Percentiles rank a stretch among this genome's conserved stretches.
These are phyloP conservation scores for Aphanomyces invadans DNA, from an alignment of 352 stramenopile species.

Conservation along the genomic window DNA sequence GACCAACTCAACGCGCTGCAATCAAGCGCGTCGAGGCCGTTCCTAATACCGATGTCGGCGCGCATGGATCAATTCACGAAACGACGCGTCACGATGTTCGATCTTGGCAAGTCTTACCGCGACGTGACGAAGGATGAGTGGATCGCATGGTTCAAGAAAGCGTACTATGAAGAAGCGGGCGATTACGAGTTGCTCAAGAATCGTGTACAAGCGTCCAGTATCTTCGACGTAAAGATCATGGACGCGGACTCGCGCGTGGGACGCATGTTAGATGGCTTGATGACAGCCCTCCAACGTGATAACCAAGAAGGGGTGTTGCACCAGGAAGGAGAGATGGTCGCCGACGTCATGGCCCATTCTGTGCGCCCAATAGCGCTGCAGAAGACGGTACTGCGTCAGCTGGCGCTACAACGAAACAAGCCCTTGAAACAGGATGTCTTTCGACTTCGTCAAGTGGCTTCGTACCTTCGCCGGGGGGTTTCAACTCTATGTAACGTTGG, in stretches of 20 bases:
- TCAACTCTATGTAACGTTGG: not conserved
- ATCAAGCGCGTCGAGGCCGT: not conserved
- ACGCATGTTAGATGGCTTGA: constrained; percentile 16
- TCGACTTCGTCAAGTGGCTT: constrained; percentile 10
- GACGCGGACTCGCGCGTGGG: constrained; percentile 12
- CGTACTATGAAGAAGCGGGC: not conserved
- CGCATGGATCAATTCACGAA: constrained; percentile 18
- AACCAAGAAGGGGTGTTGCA: constrained; percentile 13
- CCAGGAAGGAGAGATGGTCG: constrained; percentile 7
- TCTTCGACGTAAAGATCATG: constrained; percentile 9
- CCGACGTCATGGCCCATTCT: not conserved
- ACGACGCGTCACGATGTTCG: constrained; percentile 8
- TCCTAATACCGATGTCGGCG: constrained; percentile 5
- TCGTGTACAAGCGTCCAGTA: not conserved
- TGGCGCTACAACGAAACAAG: constrained; percentile 7
- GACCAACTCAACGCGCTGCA: constrained; percentile 7
- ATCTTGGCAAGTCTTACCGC: not conserved
- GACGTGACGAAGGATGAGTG: constrained; percentile 17
- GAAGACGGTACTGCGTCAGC: not conserved
- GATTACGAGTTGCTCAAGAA: constrained; percentile 1
- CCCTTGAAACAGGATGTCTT: constrained; percentile 1
- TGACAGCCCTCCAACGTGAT: not conserved
- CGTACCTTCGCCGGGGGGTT: not conserved
- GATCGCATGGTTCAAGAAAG: constrained; percentile 13
- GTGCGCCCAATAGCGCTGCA: constrained; percentile 7